These are phyloP conservation scores for Nicotiana obtusifolia DNA, from an alignment of 257 asterid species.

Conservation along the genomic window DNA sequence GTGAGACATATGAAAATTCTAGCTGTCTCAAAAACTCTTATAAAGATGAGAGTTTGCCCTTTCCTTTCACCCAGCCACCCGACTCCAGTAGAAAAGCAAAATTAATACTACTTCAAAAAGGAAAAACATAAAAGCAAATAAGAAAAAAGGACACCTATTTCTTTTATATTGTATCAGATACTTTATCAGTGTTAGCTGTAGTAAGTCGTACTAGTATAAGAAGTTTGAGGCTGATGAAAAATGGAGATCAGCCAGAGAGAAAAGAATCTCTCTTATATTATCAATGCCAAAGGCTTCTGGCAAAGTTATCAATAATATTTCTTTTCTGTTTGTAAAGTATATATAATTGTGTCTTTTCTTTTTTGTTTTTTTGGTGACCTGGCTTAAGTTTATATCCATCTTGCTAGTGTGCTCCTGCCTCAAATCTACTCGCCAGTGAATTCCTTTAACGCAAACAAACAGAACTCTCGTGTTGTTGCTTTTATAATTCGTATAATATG, in stretches of 20 bases:
- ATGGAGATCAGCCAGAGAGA: not conserved
- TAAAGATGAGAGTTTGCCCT: not conserved
- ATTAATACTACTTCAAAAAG: not conserved
- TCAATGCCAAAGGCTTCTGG: not conserved
- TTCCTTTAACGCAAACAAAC: not conserved
- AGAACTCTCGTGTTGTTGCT: too few species aligned
- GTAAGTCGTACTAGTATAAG: not conserved
- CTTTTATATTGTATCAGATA: not conserved
- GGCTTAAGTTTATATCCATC: not conserved
- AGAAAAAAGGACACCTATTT: not conserved
- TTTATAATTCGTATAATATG: too few species aligned
- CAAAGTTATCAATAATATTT: not conserved
- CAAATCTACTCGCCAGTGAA: not conserved
- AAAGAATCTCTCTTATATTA: not conserved
- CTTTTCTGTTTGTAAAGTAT: not conserved
- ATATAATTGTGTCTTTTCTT: not conserved
- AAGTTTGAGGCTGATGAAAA: not conserved
- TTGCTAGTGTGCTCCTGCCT: not conserved
- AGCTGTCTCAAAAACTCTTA: not conserved
- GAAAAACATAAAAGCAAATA: not conserved
- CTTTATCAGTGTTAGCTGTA: not conserved
- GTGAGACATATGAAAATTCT: not conserved
- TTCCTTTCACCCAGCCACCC: not conserved
- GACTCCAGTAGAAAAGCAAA: not conserved
- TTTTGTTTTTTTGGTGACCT: not conserved